Percentiles rank a stretch among this genome's conserved stretches.
phyloP scores from a whole-genome alignment of 371 early-diverging fungal species.

The Synchytrium microbalum region DNA sequence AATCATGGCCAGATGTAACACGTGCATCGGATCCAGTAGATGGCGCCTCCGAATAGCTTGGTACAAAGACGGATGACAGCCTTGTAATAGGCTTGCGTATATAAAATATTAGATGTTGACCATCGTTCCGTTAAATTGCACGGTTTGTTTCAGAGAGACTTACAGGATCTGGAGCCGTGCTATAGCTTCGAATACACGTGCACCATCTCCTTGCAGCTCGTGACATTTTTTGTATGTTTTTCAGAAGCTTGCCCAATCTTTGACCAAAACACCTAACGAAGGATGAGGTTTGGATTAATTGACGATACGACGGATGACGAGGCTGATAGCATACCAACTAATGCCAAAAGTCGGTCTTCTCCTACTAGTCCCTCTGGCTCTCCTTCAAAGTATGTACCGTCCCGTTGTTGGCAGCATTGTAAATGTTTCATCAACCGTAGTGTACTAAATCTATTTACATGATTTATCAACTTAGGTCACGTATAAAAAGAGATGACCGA shows the following conservation, averaged over 20 bases:
- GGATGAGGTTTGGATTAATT: neutral
- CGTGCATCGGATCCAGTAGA: neutral
- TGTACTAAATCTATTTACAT: too few species aligned
- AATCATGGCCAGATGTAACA: neutral
- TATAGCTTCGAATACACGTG: neutral
- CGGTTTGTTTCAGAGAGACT: too few species aligned
- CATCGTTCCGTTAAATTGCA: too few species aligned
- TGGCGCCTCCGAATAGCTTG: neutral
- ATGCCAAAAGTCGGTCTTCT: too few species aligned
- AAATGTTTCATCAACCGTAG: too few species aligned
- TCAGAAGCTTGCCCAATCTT: too few species aligned
- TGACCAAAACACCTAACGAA: neutral
- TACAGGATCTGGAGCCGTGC: neutral
- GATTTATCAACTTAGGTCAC: neutral
- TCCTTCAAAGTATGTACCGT: neutral
- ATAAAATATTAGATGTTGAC: too few species aligned
- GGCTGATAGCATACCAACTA: too few species aligned
- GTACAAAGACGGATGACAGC: neutral
- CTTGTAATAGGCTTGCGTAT: neutral
- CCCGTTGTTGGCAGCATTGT: too few species aligned
- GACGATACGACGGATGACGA: neutral
- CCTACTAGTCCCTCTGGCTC: too few species aligned
- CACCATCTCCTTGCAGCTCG: too few species aligned
- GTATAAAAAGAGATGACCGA: neutral
- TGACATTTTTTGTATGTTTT: too few species aligned